Evolutionary conservation across 441 rosid species (phyloP).

Genomic region (Theobroma grandiflorum): DNA sequence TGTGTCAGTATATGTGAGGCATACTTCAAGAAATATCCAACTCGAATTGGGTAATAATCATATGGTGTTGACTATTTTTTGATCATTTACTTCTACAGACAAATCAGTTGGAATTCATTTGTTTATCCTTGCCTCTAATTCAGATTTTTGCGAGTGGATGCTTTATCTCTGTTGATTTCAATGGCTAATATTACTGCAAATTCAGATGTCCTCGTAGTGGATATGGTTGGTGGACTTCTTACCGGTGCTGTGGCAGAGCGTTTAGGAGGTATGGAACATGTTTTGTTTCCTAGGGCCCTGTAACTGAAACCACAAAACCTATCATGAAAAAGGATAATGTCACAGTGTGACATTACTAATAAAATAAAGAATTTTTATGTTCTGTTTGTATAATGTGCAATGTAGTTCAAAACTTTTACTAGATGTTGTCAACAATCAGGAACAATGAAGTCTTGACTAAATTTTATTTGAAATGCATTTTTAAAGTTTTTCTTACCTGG

Average conservation of each 20-base stretch:
- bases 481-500: background rate
- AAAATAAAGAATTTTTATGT: background rate
- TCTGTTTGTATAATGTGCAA: background rate
- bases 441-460: background rate
- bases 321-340: background rate
- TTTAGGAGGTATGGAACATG: slow-evolving; percentile 67
- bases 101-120: background rate
- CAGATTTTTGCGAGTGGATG: slow-evolving; percentile 84
- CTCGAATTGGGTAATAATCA: slow-evolving; percentile 77
- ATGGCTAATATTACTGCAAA: slow-evolving; percentile 79
- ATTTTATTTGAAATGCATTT: background rate
- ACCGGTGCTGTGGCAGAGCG: slow-evolving; percentile 96
- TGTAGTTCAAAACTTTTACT: background rate
- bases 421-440: background rate
- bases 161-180: slow-evolving; percentile 80
- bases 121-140: slow-evolving; percentile 26
- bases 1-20: slow-evolving; percentile 91
- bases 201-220: slow-evolving; percentile 74
- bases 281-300: background rate
- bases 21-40: slow-evolving; percentile 84
- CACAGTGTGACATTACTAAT: background rate
- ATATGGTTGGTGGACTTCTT: slow-evolving; percentile 92
- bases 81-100: background rate
- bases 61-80: background rate
- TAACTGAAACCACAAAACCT: slow-evolving; percentile 10